Evolutionary conservation across 108 stramenopile genomes (phyloP), one percentile per base, ranked within the genome.

Genomic region (Fistulifera solaris): DNA sequence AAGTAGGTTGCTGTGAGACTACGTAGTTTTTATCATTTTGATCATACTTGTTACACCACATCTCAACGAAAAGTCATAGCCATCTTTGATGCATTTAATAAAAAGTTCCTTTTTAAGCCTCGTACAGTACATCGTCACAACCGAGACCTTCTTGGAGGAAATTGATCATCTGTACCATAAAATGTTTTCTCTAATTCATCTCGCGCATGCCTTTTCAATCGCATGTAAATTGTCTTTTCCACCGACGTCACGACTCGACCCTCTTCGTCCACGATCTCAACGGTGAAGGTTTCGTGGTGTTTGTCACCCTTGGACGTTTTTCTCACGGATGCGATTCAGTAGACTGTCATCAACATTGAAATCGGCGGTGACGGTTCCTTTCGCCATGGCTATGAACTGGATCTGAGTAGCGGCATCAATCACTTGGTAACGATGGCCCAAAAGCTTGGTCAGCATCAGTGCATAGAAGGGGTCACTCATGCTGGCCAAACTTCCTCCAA

Each of bases 341-440:
- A 61, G 18, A 7, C 6, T 51, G 31, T 58, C 57, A 4, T 58
- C 16, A 7, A 58, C 13, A 6, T 24, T 27, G 22, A 58, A 58
- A 4, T 58, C 47, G 47, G 57, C 57, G 15, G 47, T 48, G 19
- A 58, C 57, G 19, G 51, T 52, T 19, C 46, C 44, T 51, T 40
- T 51, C 3, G 54, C 59, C 16, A 52, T 54, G 12, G n/a, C 13
- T 5, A 35, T 40, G 19, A 55, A 61, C 3, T 54, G 4, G 18
- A 61, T 61, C 7, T 18, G 13, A 3, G 51, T 53, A 13, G 54
- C 48, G 54, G 25, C 28, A 27, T 61, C 59, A 54, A 54, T 55
- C 35, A 61, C 59, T 16, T 55, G 28, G 28, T 26, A 58, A 3
- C 47, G 46, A 14, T 46, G 10, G 57, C 45, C 45, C 25, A 58